A percentile compares a stretch with the other conserved stretches of the same genome.
Evolutionary conservation across 352 stramenopile species (phyloP).

Genomic region (Pseudoperonospora humuli): DNA sequence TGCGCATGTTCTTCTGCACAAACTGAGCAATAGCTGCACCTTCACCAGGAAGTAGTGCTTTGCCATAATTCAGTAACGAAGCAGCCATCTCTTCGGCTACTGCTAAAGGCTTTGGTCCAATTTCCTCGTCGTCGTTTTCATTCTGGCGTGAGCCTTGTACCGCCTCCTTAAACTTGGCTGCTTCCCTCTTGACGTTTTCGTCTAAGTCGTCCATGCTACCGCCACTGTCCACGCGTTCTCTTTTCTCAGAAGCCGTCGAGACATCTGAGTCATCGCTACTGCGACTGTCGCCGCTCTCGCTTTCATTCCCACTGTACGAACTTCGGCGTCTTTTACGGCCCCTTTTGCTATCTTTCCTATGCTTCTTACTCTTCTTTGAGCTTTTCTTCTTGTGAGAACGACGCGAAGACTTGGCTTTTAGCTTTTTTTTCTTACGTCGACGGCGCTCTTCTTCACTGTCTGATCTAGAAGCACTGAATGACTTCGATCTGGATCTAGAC

Average conservation of each 20-base stretch:
- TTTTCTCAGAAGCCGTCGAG: conserved; percentile 18
- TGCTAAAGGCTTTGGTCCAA: conserved; percentile 73
- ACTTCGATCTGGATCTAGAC: conserved; percentile 13
- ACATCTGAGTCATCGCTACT: conserved; percentile 22
- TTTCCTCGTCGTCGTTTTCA: conserved; percentile 80
- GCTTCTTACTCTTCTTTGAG: conserved; percentile 27
- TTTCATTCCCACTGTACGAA: conserved; percentile 23
- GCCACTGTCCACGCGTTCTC: conserved; percentile 9
- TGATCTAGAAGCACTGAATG: conserved; percentile 20
- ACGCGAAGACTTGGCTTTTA: conserved; percentile 27
- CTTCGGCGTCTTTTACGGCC: conserved; percentile 19
- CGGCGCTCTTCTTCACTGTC: conserved; percentile 27
- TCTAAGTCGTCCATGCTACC: conserved; percentile 14
- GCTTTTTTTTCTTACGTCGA: conserved; percentile 30
- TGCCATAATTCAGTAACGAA: conserved; percentile 84
- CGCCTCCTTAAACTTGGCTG: conserved; percentile 81
- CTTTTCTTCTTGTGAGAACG: conserved; percentile 36
- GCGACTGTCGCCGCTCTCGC: conserved; percentile 17
- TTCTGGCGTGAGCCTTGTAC: conserved; percentile 61
- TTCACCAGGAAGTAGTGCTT: conserved; percentile 90
- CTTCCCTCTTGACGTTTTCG: conserved; percentile 69
- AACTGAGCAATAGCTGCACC: conserved; percentile 94
- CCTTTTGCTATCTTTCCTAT: conserved; percentile 25
- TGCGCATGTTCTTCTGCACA: conserved; percentile 98
- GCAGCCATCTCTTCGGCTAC: conserved; percentile 41